Percentiles rank a stretch among this genome's conserved stretches.
Conservation (phyloP, 495 filamentous ascomycete species). For the Venustampulla echinocandica region DNA sequence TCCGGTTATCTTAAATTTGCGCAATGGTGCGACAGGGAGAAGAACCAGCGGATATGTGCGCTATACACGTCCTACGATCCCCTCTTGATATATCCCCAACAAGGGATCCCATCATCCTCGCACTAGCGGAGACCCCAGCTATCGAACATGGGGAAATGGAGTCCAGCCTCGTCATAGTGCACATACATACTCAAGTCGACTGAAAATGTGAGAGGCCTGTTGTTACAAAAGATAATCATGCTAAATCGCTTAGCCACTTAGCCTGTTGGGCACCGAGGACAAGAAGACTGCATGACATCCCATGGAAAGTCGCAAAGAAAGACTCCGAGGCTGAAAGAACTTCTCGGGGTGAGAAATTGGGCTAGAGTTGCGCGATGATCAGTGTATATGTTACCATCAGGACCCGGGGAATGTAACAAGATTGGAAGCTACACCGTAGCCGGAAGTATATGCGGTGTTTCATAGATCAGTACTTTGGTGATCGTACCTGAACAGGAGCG, state of each 20-base stretch:
- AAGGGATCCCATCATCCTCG: not conserved
- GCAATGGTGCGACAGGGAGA: not conserved
- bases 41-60: not conserved
- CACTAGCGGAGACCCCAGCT: conserved; percentile 1
- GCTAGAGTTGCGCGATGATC: not conserved
- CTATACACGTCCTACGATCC: not conserved
- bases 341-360: not conserved
- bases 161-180: not conserved
- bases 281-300: not conserved
- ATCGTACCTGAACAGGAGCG: not conserved
- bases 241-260: not conserved
- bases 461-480: not conserved
- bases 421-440: not conserved
- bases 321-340: not conserved
- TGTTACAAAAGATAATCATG: not conserved
- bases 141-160: not conserved
- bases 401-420: not conserved
- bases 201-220: not conserved
- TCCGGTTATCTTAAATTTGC: not conserved
- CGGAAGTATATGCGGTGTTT: too few relatives aligned
- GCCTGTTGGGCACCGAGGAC: not conserved
- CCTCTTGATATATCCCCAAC: not conserved
- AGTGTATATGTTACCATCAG: not conserved
- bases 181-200: not conserved
- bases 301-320: not conserved